Base-by-base conservation (phyloP, 2,329 filamentous ascomycete species). In the Geosmithia morbida region DNA sequence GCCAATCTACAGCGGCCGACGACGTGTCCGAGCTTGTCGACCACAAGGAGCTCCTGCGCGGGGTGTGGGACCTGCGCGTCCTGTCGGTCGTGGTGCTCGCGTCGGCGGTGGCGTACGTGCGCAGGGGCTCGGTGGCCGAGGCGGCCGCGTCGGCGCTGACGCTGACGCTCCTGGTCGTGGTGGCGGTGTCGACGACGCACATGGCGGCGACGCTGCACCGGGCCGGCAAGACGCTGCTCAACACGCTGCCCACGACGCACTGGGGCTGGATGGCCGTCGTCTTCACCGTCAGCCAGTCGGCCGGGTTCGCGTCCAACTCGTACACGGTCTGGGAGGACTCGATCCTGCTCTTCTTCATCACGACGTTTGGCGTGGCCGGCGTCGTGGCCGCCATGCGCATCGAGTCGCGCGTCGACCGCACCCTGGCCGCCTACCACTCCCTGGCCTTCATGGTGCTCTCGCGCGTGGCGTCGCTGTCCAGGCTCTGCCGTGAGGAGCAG, bases 311-410 rank as follows among this genome's bases (percentile, higher is more conserved):
- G 0, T 92, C 92, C 3, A 98, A 98, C 65, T 98, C 92, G 0
- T 98, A 89, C 65, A 97, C 90, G 0, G 95, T 98, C 54, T 98
- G 92, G 89, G 92, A 98, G 66, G 92, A 98, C 58, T 85, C 87
- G 14, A 96, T 96, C 48, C 74, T 95, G 4, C 72, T 95, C 2
- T 95, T 94, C 67, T 90, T 97, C 66, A 77, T 96, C 49, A 79
- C 81, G 2, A 92, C 89, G 0, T 96, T 97, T 59, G 89, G 88
- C 29, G 64, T 88, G 7, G 72, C 83, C n/a, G 78, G 83, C 37
- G 75, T 84, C 13, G 64, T 87, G 13, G 81, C 83, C 2, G 89
- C 89, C 1, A 74, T 94, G 56, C 79, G 86, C 16, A 81, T 88
- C 33, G 74, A 79, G 46, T 71, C 75, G 37, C 66, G 74, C 20